Percentiles rank a stretch among this genome's conserved stretches.
These are phyloP conservation scores for Benincasa hispida DNA, from an alignment of 306 rosid species.

Conservation along the genomic window DNA sequence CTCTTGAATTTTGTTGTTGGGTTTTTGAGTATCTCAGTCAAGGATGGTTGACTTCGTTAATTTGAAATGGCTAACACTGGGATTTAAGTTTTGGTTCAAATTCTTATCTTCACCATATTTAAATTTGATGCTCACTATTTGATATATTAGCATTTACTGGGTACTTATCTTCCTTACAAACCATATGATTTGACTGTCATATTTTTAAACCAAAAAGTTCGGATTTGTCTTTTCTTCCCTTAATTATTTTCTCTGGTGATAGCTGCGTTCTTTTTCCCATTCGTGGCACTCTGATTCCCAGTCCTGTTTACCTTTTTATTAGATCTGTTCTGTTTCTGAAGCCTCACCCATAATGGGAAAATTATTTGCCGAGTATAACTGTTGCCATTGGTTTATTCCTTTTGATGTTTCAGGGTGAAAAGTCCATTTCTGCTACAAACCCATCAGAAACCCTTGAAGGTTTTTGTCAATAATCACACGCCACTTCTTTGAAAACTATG, in stretches of 20 bases:
- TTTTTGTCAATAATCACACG: conserved; percentile 14
- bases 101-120: not conserved
- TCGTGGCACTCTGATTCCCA: conserved; percentile 27
- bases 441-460: conserved; percentile 32
- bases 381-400: not conserved
- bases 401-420: conserved; percentile 32
- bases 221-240: conserved; percentile 39
- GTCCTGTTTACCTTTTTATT: conserved; percentile 30
- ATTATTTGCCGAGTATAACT: not conserved
- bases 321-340: conserved; percentile 22
- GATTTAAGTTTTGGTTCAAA: conserved; percentile 1
- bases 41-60: conserved; percentile 27
- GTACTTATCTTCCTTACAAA: conserved; percentile 7
- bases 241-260: conserved; percentile 19
- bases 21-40: conserved; percentile 24
- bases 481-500: conserved; percentile 1
- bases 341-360: conserved; percentile 19
- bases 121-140: not conserved
- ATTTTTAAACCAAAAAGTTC: conserved; percentile 30
- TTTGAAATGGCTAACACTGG: conserved; percentile 7
- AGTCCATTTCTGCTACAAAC: conserved; percentile 30
- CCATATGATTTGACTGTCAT: conserved; percentile 34
- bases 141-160: conserved; percentile 16
- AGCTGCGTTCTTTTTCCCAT: conserved; percentile 21
- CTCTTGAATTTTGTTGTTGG: conserved; percentile 20